Percentiles rank a stretch among this genome's conserved stretches.
Evolutionary conservation across 148 eudicot species (phyloP).

Genomic region (Vaccinium myrtillus): DNA sequence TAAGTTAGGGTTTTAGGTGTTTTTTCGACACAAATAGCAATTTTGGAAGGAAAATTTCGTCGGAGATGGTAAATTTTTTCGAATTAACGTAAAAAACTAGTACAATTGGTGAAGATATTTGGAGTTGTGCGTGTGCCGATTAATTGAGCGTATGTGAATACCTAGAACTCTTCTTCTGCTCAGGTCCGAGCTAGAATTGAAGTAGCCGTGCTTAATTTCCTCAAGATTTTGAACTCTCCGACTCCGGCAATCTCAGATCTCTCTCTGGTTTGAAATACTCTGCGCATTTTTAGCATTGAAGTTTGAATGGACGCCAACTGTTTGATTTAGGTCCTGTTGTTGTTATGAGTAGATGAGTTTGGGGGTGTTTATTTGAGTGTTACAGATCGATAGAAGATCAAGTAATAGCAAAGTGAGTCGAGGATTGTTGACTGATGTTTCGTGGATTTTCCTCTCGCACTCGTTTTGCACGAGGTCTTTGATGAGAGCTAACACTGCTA

Average conservation of each 20-base stretch:
- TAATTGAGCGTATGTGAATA: background rate
- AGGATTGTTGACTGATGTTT: slow-evolving; percentile 59
- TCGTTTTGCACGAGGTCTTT: slow-evolving; percentile 66
- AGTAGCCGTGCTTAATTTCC: slow-evolving; percentile 78
- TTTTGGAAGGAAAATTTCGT: background rate
- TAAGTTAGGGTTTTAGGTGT: background rate
- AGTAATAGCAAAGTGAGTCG: slow-evolving; percentile 59
- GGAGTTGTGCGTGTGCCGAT: background rate
- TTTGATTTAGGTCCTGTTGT: background rate
- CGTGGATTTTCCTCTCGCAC: slow-evolving; percentile 75
- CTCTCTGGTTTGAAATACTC: slow-evolving; percentile 51
- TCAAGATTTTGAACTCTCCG: slow-evolving; percentile 57
- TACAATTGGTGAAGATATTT: background rate
- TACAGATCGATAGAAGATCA: slow-evolving; percentile 52
- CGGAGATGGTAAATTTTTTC: background rate
- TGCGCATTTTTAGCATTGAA: background rate
- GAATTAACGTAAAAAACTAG: background rate
- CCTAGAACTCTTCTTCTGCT: background rate
- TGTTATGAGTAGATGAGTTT: background rate
- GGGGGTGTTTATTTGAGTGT: background rate
- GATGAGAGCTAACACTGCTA: slow-evolving; percentile 67
- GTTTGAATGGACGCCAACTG: background rate
- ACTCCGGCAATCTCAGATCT: slow-evolving; percentile 72
- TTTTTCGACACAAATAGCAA: background rate
- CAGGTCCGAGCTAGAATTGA: slow-evolving; percentile 92